phyloP scores from a whole-genome alignment of 768 basidiomycete species.

The Lentinula sp. region DNA sequence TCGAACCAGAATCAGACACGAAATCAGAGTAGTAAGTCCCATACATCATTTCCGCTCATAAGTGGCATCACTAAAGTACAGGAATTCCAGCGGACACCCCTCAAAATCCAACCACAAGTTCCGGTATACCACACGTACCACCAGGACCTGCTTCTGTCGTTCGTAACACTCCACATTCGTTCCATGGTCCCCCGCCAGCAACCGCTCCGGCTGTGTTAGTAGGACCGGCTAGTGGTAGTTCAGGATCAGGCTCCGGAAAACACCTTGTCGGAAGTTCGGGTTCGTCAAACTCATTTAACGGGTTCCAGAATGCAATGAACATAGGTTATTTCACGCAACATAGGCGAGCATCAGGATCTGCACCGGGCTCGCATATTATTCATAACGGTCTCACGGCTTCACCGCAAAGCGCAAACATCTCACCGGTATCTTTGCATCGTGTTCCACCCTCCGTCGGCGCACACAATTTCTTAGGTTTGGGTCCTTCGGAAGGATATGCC shows the following conservation, averaged over 20 bases:
- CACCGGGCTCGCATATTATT: too few species aligned
- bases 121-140: not conserved
- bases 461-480: too few species aligned
- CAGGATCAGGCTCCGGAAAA: not conserved
- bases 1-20: not conserved
- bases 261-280: not conserved
- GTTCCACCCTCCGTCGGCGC: not conserved
- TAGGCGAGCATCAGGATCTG: not conserved
- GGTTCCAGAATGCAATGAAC: not conserved
- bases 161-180: not conserved
- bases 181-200: not conserved
- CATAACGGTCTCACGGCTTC: not conserved
- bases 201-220: not conserved
- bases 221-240: not conserved
- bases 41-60: not conserved
- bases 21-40: not conserved
- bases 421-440: not conserved
- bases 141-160: too few species aligned
- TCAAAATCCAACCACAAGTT: not conserved
- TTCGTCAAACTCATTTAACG: not conserved
- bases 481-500: not conserved
- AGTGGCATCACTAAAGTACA: not conserved
- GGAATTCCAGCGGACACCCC: not conserved
- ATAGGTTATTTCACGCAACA: not conserved
- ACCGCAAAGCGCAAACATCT: not conserved